phyloP scores from a whole-genome alignment of 441 rosid species.

The Erodium texanum region DNA sequence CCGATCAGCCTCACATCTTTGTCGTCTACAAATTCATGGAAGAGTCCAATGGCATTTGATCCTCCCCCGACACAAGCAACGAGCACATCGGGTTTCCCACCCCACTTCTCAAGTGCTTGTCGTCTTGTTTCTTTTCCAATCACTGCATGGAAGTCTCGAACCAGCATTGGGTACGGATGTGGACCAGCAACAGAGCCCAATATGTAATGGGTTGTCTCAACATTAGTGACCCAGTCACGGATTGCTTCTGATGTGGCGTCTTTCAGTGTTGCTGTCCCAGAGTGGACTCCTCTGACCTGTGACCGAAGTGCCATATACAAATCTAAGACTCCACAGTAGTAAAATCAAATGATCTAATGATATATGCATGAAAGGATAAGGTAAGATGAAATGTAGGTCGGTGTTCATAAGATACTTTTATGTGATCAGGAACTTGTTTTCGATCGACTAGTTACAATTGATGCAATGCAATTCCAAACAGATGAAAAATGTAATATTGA shows the following conservation, averaged over 20 bases:
- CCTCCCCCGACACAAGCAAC: constrained; percentile 94
- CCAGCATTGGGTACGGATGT: constrained; percentile 95
- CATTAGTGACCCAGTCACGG: constrained; percentile 91
- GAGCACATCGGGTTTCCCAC: constrained; percentile 84
- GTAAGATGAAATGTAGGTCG: background rate
- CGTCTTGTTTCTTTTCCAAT: constrained; percentile 78
- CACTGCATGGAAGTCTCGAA: constrained; percentile 81
- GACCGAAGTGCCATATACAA: background rate
- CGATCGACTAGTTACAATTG: no score
- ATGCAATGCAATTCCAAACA: no score
- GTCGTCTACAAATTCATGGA: constrained; percentile 77
- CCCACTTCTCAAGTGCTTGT: constrained; percentile 89
- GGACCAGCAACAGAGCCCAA: constrained; percentile 94
- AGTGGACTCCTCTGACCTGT: constrained; percentile 67
- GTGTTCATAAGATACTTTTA: no score
- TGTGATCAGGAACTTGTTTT: no score
- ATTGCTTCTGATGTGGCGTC: constrained; percentile 95
- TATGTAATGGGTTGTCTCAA: constrained; percentile 88
- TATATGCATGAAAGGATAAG: background rate
- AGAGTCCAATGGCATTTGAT: constrained; percentile 87
- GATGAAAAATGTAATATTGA: no score
- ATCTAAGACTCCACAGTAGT: background rate
- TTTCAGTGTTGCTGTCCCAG: constrained; percentile 86
- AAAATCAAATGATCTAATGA: background rate
- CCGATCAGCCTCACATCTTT: constrained; percentile 74